Conservation (phyloP, 2,329 filamentous ascomycete genomes). For the Neofusicoccum kwambonambiense region DNA sequence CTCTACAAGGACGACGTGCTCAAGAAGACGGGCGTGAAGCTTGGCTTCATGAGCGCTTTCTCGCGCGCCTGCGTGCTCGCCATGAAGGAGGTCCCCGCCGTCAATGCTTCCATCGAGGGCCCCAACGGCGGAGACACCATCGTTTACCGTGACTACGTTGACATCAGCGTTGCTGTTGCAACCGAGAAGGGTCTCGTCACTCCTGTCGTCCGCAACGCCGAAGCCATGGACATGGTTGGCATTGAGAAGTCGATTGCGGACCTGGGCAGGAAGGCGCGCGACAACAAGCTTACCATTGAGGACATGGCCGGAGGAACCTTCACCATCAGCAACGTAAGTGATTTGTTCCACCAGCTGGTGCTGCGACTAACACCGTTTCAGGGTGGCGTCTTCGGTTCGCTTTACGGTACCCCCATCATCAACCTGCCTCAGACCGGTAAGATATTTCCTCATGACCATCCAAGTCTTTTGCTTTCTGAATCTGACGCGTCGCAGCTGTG, state of each 20-base stretch:
- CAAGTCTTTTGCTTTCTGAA: constrained; percentile 20
- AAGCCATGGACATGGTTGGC: constrained; percentile 79
- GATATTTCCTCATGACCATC: constrained; percentile 10
- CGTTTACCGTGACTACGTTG: constrained; percentile 96
- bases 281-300: constrained; percentile 96
- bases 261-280: constrained; percentile 94
- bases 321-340: constrained; percentile 82
- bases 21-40: constrained; percentile 94
- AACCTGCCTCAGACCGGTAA: constrained; percentile 83
- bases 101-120: constrained; percentile 97
- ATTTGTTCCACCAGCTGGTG: neutral
- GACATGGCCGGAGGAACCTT: constrained; percentile 99
- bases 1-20: constrained; percentile 94
- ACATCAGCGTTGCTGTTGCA: constrained; percentile 94
- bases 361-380: constrained; percentile 23
- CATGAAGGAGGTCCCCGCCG: constrained; percentile 89
- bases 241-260: constrained; percentile 93
- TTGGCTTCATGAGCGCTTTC: constrained; percentile 99
- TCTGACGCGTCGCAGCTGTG: constrained; percentile 54
- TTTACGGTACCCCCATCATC: constrained; percentile 98
- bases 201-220: constrained; percentile 90
- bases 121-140: constrained; percentile 95
- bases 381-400: constrained; percentile 90
- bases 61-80: constrained; percentile 85
- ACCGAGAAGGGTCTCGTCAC: constrained; percentile 98